Evolutionary conservation across 1,139 yeast genomes (phyloP).

Genomic region (Kluyveromyces sp.): DNA sequence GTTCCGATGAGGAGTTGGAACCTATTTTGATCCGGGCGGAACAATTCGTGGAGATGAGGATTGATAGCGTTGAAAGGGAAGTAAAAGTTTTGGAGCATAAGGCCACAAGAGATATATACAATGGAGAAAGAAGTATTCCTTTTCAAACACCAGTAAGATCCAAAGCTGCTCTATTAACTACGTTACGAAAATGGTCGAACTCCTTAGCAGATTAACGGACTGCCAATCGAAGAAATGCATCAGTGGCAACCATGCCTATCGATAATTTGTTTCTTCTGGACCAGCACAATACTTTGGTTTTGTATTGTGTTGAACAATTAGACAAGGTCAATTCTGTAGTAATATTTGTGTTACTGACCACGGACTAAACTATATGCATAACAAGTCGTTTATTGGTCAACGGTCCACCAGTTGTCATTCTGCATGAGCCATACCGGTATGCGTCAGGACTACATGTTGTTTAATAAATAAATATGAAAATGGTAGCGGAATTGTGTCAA

Average conservation of each 20-base stretch:
- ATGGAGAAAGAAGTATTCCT: slow-evolving; percentile 18
- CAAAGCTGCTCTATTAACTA: slow-evolving; percentile 2
- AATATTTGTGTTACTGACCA: too few species aligned
- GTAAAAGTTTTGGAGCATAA: slow-evolving; percentile 13
- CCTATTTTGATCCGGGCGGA: slow-evolving; percentile 18
- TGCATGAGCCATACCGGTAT: not conserved
- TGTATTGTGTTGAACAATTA: not conserved
- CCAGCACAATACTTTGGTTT: too few species aligned
- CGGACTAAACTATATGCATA: not conserved
- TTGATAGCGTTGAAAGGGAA: slow-evolving; percentile 20
- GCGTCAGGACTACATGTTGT: not conserved
- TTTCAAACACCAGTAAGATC: slow-evolving; percentile 6
- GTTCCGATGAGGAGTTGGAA: slow-evolving; percentile 16
- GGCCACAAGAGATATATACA: slow-evolving; percentile 27
- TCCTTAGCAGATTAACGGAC: too few species aligned
- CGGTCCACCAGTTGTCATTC: not conserved
- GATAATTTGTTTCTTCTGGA: too few species aligned
- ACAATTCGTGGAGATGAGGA: slow-evolving; percentile 15
- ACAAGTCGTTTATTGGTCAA: not conserved
- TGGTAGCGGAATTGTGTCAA: not conserved
- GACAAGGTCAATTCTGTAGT: not conserved
- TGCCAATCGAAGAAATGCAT: too few species aligned
- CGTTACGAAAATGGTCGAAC: slow-evolving; percentile 1
- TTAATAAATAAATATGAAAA: slow-evolving; percentile 2
- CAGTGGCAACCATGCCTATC: slow-evolving; percentile 4